Conservation (phyloP, 805 yeast genomes). For the Hanseniaspora vineae region DNA sequence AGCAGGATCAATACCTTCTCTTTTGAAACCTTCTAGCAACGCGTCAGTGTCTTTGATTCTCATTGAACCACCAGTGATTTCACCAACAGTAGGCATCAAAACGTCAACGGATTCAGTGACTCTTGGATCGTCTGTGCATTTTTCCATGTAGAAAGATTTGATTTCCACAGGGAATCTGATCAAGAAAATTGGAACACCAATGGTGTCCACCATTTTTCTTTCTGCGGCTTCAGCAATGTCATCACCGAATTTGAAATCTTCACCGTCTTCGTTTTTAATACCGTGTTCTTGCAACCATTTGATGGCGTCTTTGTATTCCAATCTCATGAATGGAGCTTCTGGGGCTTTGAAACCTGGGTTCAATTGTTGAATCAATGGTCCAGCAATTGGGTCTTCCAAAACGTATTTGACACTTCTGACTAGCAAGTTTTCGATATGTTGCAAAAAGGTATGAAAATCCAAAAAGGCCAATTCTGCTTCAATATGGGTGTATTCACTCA, state of each 20-base stretch:
- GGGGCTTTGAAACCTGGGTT: conserved; percentile 89
- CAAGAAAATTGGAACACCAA: conserved; percentile 84
- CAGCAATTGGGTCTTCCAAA: conserved; percentile 82
- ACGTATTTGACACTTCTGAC: conserved; percentile 59
- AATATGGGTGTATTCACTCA: conserved; percentile 92
- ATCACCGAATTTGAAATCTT: conserved; percentile 89
- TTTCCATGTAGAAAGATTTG: conserved; percentile 96
- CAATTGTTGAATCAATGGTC: conserved; percentile 78
- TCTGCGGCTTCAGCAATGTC: conserved; percentile 99
- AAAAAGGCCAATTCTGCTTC: conserved; percentile 90
- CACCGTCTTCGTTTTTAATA: conserved; percentile 88
- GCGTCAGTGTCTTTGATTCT: conserved; percentile 78
- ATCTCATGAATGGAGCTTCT: conserved; percentile 72
- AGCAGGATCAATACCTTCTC: conserved; percentile 74
- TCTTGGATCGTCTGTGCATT: conserved; percentile 76
- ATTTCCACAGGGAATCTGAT: conserved; percentile 93
- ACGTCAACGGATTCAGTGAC: conserved; percentile 98
- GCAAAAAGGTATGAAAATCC: conserved; percentile 71
- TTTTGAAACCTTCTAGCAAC: conserved; percentile 77
- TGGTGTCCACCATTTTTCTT: conserved; percentile 93
- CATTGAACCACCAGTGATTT: conserved; percentile 98
- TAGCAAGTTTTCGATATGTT: conserved; percentile 73
- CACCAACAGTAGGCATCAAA: conserved; percentile 98
- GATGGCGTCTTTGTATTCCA: conserved; percentile 82
- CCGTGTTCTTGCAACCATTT: conserved; percentile 95